Evolutionary conservation across 768 basidiomycete genomes (phyloP).

Genomic region (Russula abietina): DNA sequence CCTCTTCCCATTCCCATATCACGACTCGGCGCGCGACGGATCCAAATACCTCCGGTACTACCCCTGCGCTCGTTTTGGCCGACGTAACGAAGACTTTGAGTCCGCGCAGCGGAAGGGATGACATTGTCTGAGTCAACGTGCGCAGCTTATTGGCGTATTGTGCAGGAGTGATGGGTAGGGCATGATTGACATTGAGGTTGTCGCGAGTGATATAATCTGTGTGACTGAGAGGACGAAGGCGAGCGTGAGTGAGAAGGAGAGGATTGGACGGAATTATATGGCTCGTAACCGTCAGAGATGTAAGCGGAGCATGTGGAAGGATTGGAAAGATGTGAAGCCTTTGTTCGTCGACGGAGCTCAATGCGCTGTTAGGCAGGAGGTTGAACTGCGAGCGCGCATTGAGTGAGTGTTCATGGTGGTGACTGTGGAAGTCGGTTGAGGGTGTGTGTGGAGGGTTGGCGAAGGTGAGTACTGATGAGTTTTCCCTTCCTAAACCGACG

Average conservation of each 20-base stretch:
- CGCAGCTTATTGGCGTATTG: no score
- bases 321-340: no score
- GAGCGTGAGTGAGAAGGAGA: no score
- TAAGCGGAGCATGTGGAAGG: no score
- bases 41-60: conserved; percentile 64
- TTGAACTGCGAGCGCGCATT: conserved; percentile 40
- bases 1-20: conserved; percentile 62
- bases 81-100: conserved; percentile 69
- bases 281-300: no score
- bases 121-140: conserved; percentile 16
- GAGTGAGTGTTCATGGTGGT: conserved; percentile 31
- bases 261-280: no score
- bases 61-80: conserved; percentile 63
- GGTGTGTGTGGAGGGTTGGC: conserved; percentile 27
- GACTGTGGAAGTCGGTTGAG: conserved; percentile 32
- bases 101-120: conserved; percentile 41
- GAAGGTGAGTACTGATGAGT: background rate
- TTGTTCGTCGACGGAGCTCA: no score
- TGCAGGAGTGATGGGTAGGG: conserved; percentile 7
- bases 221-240: conserved; percentile 3
- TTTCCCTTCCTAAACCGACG: conserved; percentile 13
- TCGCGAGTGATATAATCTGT: conserved; percentile 15
- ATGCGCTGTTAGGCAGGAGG: conserved; percentile 20
- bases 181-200: conserved; percentile 23
- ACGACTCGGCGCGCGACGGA: conserved; percentile 64